These are phyloP conservation scores for Phialophora verrucosa DNA, from an alignment of 2,329 filamentous ascomycete species.

Conservation along the genomic window DNA sequence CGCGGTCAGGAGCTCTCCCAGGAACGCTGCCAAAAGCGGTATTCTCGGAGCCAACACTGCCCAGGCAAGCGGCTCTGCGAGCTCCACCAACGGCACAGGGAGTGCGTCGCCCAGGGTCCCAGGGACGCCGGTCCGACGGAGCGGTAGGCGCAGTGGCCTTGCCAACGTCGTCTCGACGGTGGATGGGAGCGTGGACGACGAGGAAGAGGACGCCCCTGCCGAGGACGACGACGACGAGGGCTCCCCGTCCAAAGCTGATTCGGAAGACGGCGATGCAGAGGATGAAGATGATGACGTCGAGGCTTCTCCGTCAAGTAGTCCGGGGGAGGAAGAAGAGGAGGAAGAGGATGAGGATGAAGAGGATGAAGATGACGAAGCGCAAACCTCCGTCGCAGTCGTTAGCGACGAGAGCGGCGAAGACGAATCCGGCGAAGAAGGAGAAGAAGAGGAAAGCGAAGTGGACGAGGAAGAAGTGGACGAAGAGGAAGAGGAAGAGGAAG, in stretches of 20 bases:
- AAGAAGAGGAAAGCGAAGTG: conserved; percentile 4
- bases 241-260: conserved; percentile 29
- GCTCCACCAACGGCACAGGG: conserved; percentile 15
- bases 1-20: conserved; percentile 36
- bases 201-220: conserved; percentile 8
- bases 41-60: neutral
- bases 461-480: conserved; percentile 9
- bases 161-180: conserved; percentile 24
- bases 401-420: conserved; percentile 26
- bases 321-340: neutral
- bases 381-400: conserved; percentile 5
- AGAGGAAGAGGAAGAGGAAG: conserved; percentile 17
- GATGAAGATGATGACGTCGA: conserved; percentile 30
- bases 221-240: conserved; percentile 19
- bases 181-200: conserved; percentile 17
- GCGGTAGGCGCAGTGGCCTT: conserved; percentile 34
- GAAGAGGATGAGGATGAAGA: neutral
- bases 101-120: conserved; percentile 24
- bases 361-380: conserved; percentile 10
- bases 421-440: conserved; percentile 21
- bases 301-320: conserved; percentile 4
- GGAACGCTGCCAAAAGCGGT: conserved; percentile 27
- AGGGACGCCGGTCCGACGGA: conserved; percentile 35
- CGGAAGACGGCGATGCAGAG: conserved; percentile 22
- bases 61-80: conserved; percentile 26